A percentile compares a stretch with the other conserved stretches of the same genome.
Evolutionary conservation across 2,329 filamentous ascomycete species (phyloP).

Genomic region (Botryotinia globosa): DNA sequence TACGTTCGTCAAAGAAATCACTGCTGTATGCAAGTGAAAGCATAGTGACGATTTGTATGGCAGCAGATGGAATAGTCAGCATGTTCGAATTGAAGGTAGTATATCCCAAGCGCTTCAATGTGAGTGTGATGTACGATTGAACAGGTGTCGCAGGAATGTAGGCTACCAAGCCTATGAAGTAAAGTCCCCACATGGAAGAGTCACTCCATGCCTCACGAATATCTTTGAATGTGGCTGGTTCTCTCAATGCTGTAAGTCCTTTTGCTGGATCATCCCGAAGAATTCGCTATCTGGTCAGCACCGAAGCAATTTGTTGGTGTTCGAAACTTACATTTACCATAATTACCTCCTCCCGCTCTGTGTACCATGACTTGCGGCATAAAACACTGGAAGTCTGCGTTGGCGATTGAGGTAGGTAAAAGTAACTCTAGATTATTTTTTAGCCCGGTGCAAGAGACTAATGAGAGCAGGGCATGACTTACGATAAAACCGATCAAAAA

Average conservation of each 20-base stretch:
- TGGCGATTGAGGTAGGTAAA: constrained; percentile 12
- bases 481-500: constrained; percentile 24
- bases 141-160: constrained; percentile 30
- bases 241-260: constrained; percentile 48
- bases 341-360: constrained; percentile 58
- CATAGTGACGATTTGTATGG: constrained; percentile 39
- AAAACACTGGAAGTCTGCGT: background rate
- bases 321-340: constrained; percentile 50
- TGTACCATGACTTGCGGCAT: constrained; percentile 49
- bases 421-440: background rate
- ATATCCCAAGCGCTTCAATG: constrained; percentile 32
- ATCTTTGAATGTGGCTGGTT: constrained; percentile 45
- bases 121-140: constrained; percentile 30
- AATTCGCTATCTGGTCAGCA: constrained; percentile 44
- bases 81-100: constrained; percentile 46
- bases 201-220: constrained; percentile 50
- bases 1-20: constrained; percentile 42
- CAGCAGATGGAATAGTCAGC: constrained; percentile 46
- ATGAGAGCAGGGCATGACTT: background rate
- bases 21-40: constrained; percentile 48
- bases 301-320: background rate
- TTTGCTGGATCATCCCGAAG: constrained; percentile 53
- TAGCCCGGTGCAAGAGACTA: background rate
- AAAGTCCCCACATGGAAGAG: constrained; percentile 53
- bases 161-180: constrained; percentile 40